These are phyloP conservation scores for Candida berthetii DNA, from an alignment of 805 yeast species.

Conservation along the genomic window DNA sequence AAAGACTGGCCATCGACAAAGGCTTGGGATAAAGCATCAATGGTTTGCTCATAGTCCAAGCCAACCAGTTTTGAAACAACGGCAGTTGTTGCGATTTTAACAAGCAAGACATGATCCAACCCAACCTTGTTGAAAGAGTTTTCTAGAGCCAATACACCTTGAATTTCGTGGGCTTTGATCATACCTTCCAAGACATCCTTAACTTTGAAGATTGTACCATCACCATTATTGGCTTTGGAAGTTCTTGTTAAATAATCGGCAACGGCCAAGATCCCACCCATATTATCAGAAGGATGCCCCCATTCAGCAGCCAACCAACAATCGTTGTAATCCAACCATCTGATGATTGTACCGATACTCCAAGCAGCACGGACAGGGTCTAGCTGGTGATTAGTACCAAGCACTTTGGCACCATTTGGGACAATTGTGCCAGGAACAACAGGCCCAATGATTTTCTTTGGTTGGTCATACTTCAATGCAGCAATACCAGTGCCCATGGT, in stretches of 20 bases:
- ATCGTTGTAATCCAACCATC: conserved; percentile 60
- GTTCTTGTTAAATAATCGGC: conserved; percentile 48
- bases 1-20: conserved; percentile 55
- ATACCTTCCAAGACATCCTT: conserved; percentile 47
- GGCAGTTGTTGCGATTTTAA: conserved; percentile 56
- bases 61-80: conserved; percentile 53
- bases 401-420: conserved; percentile 48
- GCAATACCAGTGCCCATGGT: conserved; percentile 58
- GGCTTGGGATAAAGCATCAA: conserved; percentile 52
- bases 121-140: conserved; percentile 57
- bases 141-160: conserved; percentile 52
- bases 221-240: conserved; percentile 28
- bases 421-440: conserved; percentile 51
- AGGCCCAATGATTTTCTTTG: conserved; percentile 43
- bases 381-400: conserved; percentile 42
- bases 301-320: conserved; percentile 69
- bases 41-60: conserved; percentile 40
- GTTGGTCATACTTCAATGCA: conserved; percentile 46
- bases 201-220: conserved; percentile 38
- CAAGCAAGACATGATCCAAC: conserved; percentile 52
- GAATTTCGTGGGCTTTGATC: conserved; percentile 62
- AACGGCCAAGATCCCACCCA: conserved; percentile 54
- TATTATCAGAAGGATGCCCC: conserved; percentile 62
- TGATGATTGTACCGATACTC: conserved; percentile 47
- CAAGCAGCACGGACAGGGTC: conserved; percentile 58